Evolutionary conservation across 2,329 filamentous ascomycete genomes (phyloP), one percentile per base, ranked within the genome.

Genomic region (Phialemoniopsis sp.): DNA sequence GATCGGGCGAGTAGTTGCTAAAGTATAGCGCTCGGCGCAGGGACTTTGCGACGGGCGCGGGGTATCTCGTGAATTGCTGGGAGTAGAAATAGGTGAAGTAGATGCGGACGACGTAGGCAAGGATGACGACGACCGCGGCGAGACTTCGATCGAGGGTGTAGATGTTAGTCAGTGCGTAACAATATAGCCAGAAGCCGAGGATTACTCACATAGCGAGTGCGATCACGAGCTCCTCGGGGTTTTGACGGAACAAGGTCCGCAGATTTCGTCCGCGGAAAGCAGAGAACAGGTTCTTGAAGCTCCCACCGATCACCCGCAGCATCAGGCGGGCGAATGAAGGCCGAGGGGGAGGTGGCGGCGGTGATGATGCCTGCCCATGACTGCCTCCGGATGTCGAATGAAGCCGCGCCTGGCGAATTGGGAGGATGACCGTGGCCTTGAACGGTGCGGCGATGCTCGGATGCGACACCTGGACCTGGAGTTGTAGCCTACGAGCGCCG

Each of bases 11-110:
- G 47, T 85, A 78, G 54, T 93, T 90, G 48, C 83, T 87, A 63
- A 88, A 95, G 66, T 91, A 96, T 18, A 97, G 68, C 0, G 89
- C 93, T 49, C 82, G 79, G 26, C 93, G 87, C 34, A 98, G 72
- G 44, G 87, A 81, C 52, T 85, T 82, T 9, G 86, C 86, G 28
- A 91, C 80, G 2, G 80, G 72, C 32, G 85, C 78, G 3, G 87
- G 87, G 56, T 73, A 80, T 42, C 63, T 67, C 37, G 73, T 78
- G 51, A 79, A 76, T 42, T 78, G 68, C 19, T 63, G 55, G 38
- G 71, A 67, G 52, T 78, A 71, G 56, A 79, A 80, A 47, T 75
- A 75, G 47, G 63, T 63, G 45, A 76, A 72, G 59, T 78, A 79
- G 36, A 70, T 56, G 43, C 60, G 63, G 29, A 59, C 46, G 17